A percentile compares a stretch with the other conserved stretches of the same genome.
Evolutionary conservation across 306 rosid genomes (phyloP).

Genomic region (Aeschynomene evenia): DNA sequence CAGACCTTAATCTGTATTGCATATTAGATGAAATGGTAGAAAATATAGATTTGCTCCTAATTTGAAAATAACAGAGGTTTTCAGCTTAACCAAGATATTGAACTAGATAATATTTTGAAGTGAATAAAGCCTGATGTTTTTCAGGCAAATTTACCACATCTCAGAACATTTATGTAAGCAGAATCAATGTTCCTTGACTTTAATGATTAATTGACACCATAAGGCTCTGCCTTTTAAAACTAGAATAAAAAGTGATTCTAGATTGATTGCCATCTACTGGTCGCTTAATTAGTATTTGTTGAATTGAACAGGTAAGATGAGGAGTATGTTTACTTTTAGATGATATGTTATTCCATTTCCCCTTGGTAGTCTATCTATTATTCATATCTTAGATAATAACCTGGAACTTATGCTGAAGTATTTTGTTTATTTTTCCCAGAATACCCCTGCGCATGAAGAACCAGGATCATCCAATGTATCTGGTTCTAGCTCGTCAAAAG

Average conservation of each 20-base stretch:
- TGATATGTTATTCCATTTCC: not conserved
- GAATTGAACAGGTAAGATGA: constrained; percentile 2
- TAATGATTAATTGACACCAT: not conserved
- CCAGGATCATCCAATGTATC: constrained; percentile 56
- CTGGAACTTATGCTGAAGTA: constrained; percentile 14
- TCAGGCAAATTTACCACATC: not conserved
- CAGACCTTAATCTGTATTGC: not conserved
- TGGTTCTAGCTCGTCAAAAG: constrained; percentile 68
- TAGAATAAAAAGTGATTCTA: not conserved
- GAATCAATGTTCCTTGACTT: constrained; percentile 4
- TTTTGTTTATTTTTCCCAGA: constrained; percentile 45
- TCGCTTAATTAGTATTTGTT: constrained; percentile 8
- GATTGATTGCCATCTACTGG: constrained; percentile 1
- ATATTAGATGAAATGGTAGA: not conserved
- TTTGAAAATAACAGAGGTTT: constrained; percentile 1
- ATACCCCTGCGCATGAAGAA: constrained; percentile 40
- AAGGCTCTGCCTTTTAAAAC: not conserved
- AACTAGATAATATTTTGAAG: constrained; percentile 3
- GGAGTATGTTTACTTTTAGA: not conserved
- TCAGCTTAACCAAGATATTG: not conserved
- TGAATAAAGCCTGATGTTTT: not conserved
- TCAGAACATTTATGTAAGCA: not conserved
- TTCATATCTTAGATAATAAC: not conserved
- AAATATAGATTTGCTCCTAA: not conserved
- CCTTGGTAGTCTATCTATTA: not conserved